Evolutionary conservation across 2,329 filamentous ascomycete species (phyloP).

Genomic region (Beauveria asiatica): DNA sequence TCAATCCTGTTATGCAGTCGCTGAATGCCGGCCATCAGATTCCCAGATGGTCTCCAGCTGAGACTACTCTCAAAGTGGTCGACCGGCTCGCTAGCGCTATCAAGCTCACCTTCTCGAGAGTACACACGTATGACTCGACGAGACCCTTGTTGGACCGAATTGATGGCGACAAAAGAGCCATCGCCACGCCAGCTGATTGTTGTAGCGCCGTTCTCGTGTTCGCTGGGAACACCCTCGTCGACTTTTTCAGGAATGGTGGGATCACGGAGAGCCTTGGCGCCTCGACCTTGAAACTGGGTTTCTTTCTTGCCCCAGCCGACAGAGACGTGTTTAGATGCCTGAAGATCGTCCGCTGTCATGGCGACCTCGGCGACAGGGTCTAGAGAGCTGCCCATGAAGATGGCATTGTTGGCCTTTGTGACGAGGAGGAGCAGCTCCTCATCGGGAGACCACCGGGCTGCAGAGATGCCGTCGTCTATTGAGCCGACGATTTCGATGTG

Average conservation of each 20-base stretch:
- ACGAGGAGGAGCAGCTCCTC: constrained; percentile 82
- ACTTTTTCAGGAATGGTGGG: constrained; percentile 91
- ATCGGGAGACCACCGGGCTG: constrained; percentile 89
- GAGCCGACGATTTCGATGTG: constrained; percentile 93
- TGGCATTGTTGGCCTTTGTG: constrained; percentile 67
- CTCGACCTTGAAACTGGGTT: constrained; percentile 91
- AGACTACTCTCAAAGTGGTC: constrained; percentile 80
- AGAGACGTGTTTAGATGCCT: constrained; percentile 85
- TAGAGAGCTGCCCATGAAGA: constrained; percentile 90
- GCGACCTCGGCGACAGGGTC: constrained; percentile 71
- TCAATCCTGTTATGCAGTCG: constrained; percentile 60
- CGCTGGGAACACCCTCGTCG: constrained; percentile 70
- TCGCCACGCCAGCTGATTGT: constrained; percentile 91
- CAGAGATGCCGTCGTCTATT: constrained; percentile 83
- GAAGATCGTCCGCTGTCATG: constrained; percentile 68
- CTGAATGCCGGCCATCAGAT: constrained; percentile 82
- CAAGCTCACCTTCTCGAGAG: constrained; percentile 79
- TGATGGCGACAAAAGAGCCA: constrained; percentile 83
- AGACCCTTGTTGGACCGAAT: constrained; percentile 58
- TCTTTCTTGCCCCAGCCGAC: constrained; percentile 98
- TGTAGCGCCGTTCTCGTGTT: constrained; percentile 60
- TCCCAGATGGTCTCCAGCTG: constrained; percentile 87
- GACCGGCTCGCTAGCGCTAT: constrained; percentile 91
- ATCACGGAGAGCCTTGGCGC: constrained; percentile 78
- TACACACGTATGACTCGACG: constrained; percentile 83